phyloP scores from a whole-genome alignment of 768 basidiomycete genomes.

The Sarcodon sp. region DNA sequence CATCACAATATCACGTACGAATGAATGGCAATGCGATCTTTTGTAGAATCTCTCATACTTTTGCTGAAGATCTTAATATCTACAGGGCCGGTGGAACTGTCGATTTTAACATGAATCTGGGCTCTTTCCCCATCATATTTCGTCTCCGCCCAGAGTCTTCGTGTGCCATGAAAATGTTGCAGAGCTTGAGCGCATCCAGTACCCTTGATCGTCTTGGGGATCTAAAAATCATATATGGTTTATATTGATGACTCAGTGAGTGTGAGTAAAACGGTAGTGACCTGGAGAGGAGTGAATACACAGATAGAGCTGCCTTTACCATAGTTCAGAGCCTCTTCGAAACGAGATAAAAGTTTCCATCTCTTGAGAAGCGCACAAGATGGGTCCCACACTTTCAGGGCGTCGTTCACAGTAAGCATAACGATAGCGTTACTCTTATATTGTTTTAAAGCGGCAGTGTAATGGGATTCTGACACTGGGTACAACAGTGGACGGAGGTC shows the following conservation, averaged over 20 bases:
- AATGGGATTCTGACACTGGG: conserved; percentile 41
- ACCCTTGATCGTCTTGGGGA: conserved; percentile 79
- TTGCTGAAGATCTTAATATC: conserved; percentile 80
- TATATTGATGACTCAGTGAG: background rate
- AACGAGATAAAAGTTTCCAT: conserved; percentile 39
- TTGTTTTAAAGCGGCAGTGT: conserved; percentile 34
- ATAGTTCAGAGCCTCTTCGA: conserved; percentile 38
- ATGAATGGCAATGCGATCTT: conserved; percentile 61
- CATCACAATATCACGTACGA: conserved; percentile 11
- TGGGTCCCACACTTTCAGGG: conserved; percentile 65
- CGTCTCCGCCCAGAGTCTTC: conserved; percentile 71
- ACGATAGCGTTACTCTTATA: conserved; percentile 46
- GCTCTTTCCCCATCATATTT: conserved; percentile 96
- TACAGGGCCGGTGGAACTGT: conserved; percentile 18
- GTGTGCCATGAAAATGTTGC: conserved; percentile 23
- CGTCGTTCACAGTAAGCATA: conserved; percentile 44
- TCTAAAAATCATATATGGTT: conserved; percentile 21
- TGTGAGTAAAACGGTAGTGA: conserved; percentile 13
- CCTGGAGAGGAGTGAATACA: conserved; percentile 53
- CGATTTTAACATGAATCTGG: conserved; percentile 71
- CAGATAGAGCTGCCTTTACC: conserved; percentile 17
- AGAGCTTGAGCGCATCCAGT: conserved; percentile 45
- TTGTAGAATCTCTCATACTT: conserved; percentile 72
- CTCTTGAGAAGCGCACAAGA: conserved; percentile 35
- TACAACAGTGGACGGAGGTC: conserved; percentile 76